Base-by-base conservation (phyloP, 495 filamentous ascomycete species). In the Penicillium robsamsonii region DNA sequence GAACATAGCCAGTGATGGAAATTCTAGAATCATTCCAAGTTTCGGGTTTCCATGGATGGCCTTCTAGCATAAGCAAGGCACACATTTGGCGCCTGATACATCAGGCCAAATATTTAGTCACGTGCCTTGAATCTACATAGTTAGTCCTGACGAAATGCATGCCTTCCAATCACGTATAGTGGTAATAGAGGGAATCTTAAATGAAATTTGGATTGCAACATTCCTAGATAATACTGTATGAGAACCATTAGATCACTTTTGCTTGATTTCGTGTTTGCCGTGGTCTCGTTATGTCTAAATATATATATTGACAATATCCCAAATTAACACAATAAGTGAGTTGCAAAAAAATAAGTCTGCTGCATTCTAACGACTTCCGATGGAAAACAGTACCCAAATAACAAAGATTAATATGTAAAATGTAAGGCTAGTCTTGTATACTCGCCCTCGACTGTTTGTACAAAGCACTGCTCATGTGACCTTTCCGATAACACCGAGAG, bases 381-480 rank as follows among this genome's bases (percentile, higher is more conserved):
- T n/a, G 3, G 8, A 17, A 4, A 3, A 17, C 4, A 27, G 33
- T 5, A 0, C 5, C 11, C 0, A 35, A 38, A 38, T 1, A 38
- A 38, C 8, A n/a, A 38, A 9, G 8, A n/a, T 13, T 3, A 38
- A 38, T 17, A 38, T 6, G 6, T 3, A 5, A 3, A 38, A n/a
- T 9, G 2, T 15, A 8, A 17, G 7, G n/a, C 6, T 17, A 38
- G 35, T 17, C 7, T 5, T 17, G 7, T 38, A 38, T 38, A 38
- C 15, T 38, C 7, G 6, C 35, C 6, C 15, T 17, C 4, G 6
- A 17, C n/a, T 17, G 35, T 30, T 10, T 46, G 20, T 33, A n/a
- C 27, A 47, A 31, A 18, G 10, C 17, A 4, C 29, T 46, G 57
- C 61, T 61, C 61, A 64, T 64, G 61, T 64, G 61, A 64, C 58